Evolutionary conservation across 2,329 filamentous ascomycete genomes (phyloP).

Genomic region (Trichoderma sp.): DNA sequence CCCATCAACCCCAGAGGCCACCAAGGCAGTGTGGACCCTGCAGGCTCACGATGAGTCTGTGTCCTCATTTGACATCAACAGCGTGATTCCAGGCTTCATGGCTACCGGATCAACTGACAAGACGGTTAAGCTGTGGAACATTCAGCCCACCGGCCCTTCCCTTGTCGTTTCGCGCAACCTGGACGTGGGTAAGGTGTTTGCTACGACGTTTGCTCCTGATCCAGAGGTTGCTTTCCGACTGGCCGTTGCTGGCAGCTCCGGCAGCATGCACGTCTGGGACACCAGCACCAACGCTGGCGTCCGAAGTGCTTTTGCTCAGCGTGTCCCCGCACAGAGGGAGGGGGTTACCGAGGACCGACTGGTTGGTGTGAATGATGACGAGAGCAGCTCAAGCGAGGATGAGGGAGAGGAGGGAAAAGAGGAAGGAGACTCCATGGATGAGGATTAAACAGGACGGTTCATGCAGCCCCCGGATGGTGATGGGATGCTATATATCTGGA

Average conservation of each 20-base stretch:
- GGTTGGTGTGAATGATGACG: slow-evolving; percentile 69
- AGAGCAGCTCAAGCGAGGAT: slow-evolving; percentile 67
- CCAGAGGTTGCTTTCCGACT: slow-evolving; percentile 87
- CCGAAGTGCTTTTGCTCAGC: slow-evolving; percentile 74
- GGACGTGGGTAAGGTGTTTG: slow-evolving; percentile 94
- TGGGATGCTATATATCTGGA: slow-evolving; percentile 8
- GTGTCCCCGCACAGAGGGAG: slow-evolving; percentile 57
- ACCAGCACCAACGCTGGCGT: slow-evolving; percentile 90
- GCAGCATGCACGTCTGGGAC: slow-evolving; percentile 91
- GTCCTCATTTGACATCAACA: slow-evolving; percentile 91
- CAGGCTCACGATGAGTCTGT: slow-evolving; percentile 94
- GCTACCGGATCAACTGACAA: slow-evolving; percentile 93
- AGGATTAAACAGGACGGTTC: slow-evolving; percentile 25
- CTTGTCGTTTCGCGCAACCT: slow-evolving; percentile 92
- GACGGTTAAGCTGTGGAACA: slow-evolving; percentile 96
- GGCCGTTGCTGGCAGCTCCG: slow-evolving; percentile 92
- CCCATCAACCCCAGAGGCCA: slow-evolving; percentile 69
- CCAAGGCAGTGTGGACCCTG: slow-evolving; percentile 88
- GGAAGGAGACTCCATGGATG: slow-evolving; percentile 29
- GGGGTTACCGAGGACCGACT: slow-evolving; percentile 70
- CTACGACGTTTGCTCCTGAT: slow-evolving; percentile 86
- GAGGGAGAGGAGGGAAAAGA: slow-evolving; percentile 50
- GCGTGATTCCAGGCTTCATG: slow-evolving; percentile 85
- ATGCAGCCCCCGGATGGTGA: slow-evolving; percentile 3
- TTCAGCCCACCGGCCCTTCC: slow-evolving; percentile 74